A percentile compares a stretch with the other conserved stretches of the same genome.
phyloP scores from a whole-genome alignment of 2,329 filamentous ascomycete genomes.

The Epichloe amarillans region DNA sequence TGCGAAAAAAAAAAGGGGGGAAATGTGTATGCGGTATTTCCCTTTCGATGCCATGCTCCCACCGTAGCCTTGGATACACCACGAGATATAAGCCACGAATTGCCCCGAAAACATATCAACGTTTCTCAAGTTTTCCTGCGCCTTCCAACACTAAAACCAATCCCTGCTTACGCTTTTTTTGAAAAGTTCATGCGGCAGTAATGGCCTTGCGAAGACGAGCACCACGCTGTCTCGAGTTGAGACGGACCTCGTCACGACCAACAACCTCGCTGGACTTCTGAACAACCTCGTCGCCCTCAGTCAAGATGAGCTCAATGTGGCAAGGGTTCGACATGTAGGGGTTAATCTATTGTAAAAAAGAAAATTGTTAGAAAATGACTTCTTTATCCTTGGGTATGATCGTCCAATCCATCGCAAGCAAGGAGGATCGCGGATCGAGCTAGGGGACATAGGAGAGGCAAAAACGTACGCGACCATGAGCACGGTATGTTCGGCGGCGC shows the following conservation, averaged over 20 bases:
- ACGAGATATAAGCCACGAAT: conserved; percentile 25
- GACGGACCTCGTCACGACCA: conserved; percentile 50
- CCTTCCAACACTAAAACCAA: conserved; percentile 5
- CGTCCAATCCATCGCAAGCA: background rate
- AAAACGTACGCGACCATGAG: conserved; percentile 91
- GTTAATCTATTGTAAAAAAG: conserved; percentile 63
- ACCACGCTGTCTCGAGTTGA: conserved; percentile 89
- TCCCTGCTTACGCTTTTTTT: conserved; percentile 12
- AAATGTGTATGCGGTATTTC: conserved; percentile 21
- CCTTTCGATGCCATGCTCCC: conserved; percentile 25
- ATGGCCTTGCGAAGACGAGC: conserved; percentile 50
- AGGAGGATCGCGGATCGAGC: background rate
- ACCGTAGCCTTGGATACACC: conserved; percentile 26
- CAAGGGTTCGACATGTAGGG: conserved; percentile 99
- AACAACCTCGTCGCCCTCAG: conserved; percentile 91
- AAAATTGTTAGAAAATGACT: conserved; percentile 12
- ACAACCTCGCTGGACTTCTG: conserved; percentile 83
- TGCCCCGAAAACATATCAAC: conserved; percentile 8
- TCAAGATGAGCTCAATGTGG: conserved; percentile 99
- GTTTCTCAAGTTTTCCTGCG: conserved; percentile 6
- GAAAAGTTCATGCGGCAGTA: conserved; percentile 40
- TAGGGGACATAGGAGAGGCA: background rate
- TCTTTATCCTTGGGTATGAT: background rate
- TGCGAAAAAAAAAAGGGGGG: conserved; percentile 13
- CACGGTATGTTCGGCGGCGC: conserved; percentile 97